These are phyloP conservation scores for Camelina hispida DNA, from an alignment of 345 rosid genomes.

Conservation along the genomic window DNA sequence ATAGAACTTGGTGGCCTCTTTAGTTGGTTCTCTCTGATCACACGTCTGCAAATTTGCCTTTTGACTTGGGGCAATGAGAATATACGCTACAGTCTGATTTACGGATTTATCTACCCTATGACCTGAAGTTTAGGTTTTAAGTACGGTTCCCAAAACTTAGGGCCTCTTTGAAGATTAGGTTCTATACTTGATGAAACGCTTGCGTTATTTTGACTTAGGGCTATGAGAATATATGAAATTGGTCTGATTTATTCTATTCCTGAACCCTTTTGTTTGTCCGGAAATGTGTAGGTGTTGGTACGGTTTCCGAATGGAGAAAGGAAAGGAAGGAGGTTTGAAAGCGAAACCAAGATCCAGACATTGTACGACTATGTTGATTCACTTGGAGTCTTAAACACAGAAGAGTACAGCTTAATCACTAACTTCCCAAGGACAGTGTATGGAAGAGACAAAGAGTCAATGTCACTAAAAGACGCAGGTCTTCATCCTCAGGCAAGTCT, in stretches of 20 bases:
- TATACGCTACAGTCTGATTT: background rate
- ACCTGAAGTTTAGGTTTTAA: constrained; percentile 63
- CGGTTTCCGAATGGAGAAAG: constrained; percentile 94
- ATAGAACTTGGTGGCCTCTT: background rate
- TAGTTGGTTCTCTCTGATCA: background rate
- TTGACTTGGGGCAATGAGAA: background rate
- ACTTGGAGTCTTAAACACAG: constrained; percentile 75
- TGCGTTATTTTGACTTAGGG: constrained; percentile 28
- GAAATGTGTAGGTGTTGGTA: constrained; percentile 70
- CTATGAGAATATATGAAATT: background rate
- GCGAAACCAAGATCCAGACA: constrained; percentile 60
- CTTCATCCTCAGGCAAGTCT: constrained; percentile 99
- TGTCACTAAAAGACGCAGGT: constrained; percentile 83
- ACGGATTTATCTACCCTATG: background rate
- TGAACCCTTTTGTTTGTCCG: background rate
- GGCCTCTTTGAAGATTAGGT: background rate
- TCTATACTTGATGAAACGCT: background rate
- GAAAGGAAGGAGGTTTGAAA: constrained; percentile 86
- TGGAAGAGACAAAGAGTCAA: constrained; percentile 65
- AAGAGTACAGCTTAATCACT: constrained; percentile 79
- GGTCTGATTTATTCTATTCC: background rate
- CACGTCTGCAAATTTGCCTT: background rate
- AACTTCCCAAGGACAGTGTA: constrained; percentile 84
- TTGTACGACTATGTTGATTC: constrained; percentile 92
- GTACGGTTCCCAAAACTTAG: constrained; percentile 67